Evolutionary conservation across 352 stramenopile species (phyloP), one percentile per base, ranked within the genome.

Genomic region (Phytophthora pseudosyringae): DNA sequence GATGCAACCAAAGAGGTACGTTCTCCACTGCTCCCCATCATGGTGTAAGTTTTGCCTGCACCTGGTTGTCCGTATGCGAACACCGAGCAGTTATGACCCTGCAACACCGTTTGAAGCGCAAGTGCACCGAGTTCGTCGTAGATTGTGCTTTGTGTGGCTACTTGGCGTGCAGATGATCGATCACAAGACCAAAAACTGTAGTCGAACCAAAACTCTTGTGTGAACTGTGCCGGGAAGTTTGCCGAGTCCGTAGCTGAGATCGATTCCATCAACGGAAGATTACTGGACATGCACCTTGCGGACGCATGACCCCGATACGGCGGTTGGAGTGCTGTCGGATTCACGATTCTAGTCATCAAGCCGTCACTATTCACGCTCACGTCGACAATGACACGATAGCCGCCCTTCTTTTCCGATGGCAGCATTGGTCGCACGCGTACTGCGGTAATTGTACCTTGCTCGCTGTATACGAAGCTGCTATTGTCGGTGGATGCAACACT

Each of bases 381-480:
- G 32, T 91, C 77, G 10, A 93, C 71, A 43, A 94, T 80, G 2
- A 68, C 40, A 0, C 79, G 79, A 56, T 75, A 88, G 9, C 81
- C 84, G 5, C 60, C 67, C 41, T 90, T 88, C 36, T 81, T 80
- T 65, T 94, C 86, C 0, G 73, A 77, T 6, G 60, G 51, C 3
- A 86, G 78, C 83, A 94, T 91, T 0, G 86, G 86, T 8, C 86
- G 86, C 28, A 94, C 73, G 1, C 83, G 78, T n/a, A 91, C 73
- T 10, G 86, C 82, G 0, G 83, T 94, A 52, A 93, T 85, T 36
- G 89, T 86, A 25, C 78, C 59, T 54, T 81, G 71, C 33, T 83
- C 67, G 32, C 21, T 58, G 18, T 46, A 60, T 36, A 56, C 50
- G 31, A 69, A 60, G 32, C 47, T 33, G 8, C 57, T 60, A 21